These are phyloP conservation scores for Phlebiopsis flavidoalba DNA, from an alignment of 768 basidiomycete species.

Conservation along the genomic window DNA sequence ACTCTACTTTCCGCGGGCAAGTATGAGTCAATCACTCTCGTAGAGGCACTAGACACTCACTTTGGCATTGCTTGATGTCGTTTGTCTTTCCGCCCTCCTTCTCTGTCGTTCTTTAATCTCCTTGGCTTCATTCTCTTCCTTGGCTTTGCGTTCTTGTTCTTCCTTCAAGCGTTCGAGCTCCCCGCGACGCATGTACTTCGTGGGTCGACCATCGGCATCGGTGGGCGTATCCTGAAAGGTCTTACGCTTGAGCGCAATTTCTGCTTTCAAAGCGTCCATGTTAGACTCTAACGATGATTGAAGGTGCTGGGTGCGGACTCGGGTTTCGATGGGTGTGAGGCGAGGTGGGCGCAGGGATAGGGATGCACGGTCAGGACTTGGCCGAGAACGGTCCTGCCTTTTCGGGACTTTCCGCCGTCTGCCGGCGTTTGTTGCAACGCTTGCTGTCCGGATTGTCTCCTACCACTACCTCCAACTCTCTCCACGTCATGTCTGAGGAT, in stretches of 20 bases:
- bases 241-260: slow-evolving; percentile 87
- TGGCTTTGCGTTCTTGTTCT: slow-evolving; percentile 36
- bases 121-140: slow-evolving; percentile 29
- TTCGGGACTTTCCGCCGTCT: slow-evolving; percentile 9
- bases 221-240: slow-evolving; percentile 45
- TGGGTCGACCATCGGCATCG: slow-evolving; percentile 40
- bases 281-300: background rate
- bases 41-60: slow-evolving; percentile 32
- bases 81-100: slow-evolving; percentile 23
- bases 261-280: slow-evolving; percentile 91
- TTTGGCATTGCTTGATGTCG: slow-evolving; percentile 29
- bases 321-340: background rate
- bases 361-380: background rate
- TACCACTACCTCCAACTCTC: slow-evolving; percentile 10
- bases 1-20: slow-evolving; percentile 22
- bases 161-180: slow-evolving; percentile 76
- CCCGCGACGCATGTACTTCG: slow-evolving; percentile 87
- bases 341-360: too few relatives aligned
- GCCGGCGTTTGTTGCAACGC: slow-evolving; percentile 1
- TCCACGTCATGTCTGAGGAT: slow-evolving; percentile 57
- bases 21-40: slow-evolving; percentile 1
- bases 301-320: background rate
- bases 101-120: slow-evolving; percentile 17
- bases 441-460: slow-evolving; percentile 8
- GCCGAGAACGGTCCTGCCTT: slow-evolving; percentile 5